Evolutionary conservation across 768 basidiomycete genomes (phyloP).

Genomic region (Termitomyces sp.): DNA sequence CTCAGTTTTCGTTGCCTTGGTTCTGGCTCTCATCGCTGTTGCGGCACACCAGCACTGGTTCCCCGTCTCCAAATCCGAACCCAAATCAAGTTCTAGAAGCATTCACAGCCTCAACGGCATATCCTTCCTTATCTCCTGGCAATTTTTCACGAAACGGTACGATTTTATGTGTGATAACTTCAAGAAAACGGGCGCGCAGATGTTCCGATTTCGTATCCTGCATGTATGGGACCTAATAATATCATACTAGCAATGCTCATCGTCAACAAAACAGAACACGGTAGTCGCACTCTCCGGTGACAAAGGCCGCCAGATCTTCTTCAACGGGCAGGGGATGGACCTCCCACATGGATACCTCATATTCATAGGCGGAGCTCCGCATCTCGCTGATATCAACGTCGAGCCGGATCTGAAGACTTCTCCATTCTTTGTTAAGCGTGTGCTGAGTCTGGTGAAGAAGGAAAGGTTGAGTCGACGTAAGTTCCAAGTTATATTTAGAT

Average conservation of each 20-base stretch:
- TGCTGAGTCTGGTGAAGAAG: slow-evolving; percentile 11
- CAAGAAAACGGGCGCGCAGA: slow-evolving; percentile 14
- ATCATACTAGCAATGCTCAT: not conserved
- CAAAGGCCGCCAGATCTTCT: slow-evolving; percentile 28
- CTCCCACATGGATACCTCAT: slow-evolving; percentile 31
- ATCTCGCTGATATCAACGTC: slow-evolving; percentile 21
- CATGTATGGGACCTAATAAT: slow-evolving; percentile 14
- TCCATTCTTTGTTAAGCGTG: slow-evolving; percentile 18
- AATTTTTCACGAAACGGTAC: slow-evolving; percentile 26
- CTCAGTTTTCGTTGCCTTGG: not conserved
- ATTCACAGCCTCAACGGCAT: slow-evolving; percentile 21
- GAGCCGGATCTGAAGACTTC: slow-evolving; percentile 13
- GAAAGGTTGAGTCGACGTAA: slow-evolving; percentile 12
- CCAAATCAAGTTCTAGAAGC: not conserved
- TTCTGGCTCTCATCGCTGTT: not conserved
- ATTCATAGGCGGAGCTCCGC: slow-evolving; percentile 26
- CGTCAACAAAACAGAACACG: slow-evolving; percentile 4
- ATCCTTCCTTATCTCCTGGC: slow-evolving; percentile 24
- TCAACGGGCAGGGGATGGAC: slow-evolving; percentile 23
- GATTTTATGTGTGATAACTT: slow-evolving; percentile 26
- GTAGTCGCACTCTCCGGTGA: slow-evolving; percentile 28
- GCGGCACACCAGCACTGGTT: not conserved
- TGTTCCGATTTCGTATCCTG: slow-evolving; percentile 25
- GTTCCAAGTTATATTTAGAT: not conserved
- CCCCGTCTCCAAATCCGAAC: not conserved